These are phyloP conservation scores for Lanmaoa rubissima DNA, from an alignment of 768 basidiomycete species.

Conservation along the genomic window DNA sequence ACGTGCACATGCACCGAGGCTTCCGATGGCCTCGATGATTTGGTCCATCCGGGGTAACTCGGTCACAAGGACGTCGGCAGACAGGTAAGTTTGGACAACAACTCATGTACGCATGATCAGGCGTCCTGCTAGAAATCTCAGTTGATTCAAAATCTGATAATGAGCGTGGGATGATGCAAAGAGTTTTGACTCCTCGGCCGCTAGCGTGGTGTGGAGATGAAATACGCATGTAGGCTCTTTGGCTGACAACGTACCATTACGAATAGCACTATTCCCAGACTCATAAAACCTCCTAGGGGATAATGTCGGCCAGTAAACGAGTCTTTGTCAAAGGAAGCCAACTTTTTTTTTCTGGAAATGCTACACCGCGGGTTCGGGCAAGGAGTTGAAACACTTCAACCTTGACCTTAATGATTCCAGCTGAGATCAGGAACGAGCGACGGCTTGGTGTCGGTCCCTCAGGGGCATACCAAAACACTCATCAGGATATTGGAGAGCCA, in stretches of 20 bases:
- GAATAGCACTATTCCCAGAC: constrained; percentile 3
- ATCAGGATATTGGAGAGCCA: no score
- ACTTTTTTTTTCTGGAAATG: not conserved
- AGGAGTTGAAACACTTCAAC: not conserved
- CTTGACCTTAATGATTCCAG: not conserved
- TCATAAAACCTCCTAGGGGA: constrained; percentile 4
- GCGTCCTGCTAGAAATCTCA: not conserved
- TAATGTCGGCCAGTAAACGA: not conserved
- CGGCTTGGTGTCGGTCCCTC: constrained; percentile 5
- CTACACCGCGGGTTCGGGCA: not conserved
- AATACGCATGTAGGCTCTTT: not conserved
- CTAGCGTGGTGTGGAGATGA: constrained; percentile 4
- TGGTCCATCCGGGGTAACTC: not conserved
- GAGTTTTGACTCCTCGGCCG: not conserved
- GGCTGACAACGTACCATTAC: constrained; percentile 1
- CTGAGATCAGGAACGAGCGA: not conserved
- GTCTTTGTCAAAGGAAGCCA: not conserved
- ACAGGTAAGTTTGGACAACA: not conserved
- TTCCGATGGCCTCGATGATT: not conserved
- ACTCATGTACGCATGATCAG: not conserved
- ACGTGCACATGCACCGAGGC: not conserved
- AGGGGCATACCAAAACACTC: not conserved
- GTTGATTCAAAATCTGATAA: not conserved
- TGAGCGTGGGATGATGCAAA: constrained; percentile 5
- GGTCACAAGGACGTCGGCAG: not conserved